Base-by-base conservation (phyloP, 371 early-diverging fungal species). In the Apophysomyces variabilis region DNA sequence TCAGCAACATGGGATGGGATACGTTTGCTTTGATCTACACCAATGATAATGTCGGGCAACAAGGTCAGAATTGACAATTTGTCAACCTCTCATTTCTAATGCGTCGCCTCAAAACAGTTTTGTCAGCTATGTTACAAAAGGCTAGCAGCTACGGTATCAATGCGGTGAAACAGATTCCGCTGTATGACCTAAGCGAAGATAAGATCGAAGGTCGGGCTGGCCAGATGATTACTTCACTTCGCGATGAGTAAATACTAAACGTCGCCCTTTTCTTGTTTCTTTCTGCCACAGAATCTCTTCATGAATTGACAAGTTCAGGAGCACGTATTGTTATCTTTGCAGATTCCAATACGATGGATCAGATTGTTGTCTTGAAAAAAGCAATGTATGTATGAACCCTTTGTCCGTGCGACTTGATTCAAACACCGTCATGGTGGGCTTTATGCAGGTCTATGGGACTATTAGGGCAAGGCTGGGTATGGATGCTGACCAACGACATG, bases 401-500 rank as follows among this genome's bases (percentile, higher is more conserved):
- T n/a, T n/a, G 59, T 26, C 39, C 47, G 60, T 65, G 65, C 59
- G 38, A 43, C 54, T 21, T 21, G 54, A 50, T 50, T 50, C 9
- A 50, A 50, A 50, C 54, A 21, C 54, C 54, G 54, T 56, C 43
- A 56, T 16, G 5, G 36, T 63, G 9, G 37, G 41, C 32, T 63
- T 56, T 57, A 35, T 56, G 50, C 65, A 80, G 77, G 45, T 38
- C 70, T 5, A 67, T 75, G 71, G 80, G 77, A 13, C 46, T 73
- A 16, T 38, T 80, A 37, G 60, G 60, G 11, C 60, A 77, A 60
- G 80, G 80, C 32, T 80, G 80, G 80, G 77, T 66, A 7, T 80
- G 80, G 80, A 75, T 80, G 50, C 36, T 77, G 7, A 72, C 77
- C 37, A 75, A 80, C 36, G 74, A 80, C 60, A 58, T 77, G 43